These are phyloP conservation scores for Aechmea fasciata DNA, from an alignment of 176 grass and related monocot genomes.

Conservation along the genomic window DNA sequence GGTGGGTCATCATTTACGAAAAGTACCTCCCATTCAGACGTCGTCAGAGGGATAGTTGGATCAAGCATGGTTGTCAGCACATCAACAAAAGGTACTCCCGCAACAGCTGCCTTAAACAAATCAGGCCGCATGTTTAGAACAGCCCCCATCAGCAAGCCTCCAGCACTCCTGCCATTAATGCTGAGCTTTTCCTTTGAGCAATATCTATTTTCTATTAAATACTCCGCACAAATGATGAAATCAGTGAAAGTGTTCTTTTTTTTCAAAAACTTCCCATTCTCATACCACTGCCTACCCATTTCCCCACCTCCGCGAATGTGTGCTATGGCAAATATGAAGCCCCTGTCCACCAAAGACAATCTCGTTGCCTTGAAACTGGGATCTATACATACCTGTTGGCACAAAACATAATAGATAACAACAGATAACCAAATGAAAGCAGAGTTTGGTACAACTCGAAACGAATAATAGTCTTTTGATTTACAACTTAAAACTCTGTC, in stretches of 20 bases:
- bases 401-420: conserved; percentile 2
- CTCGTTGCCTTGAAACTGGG: conserved; percentile 52
- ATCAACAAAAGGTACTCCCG: conserved; percentile 87
- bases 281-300: conserved; percentile 94
- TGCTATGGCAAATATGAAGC: conserved; percentile 73
- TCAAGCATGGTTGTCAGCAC: conserved; percentile 91
- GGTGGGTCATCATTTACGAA: too few species aligned
- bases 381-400: conserved; percentile 56
- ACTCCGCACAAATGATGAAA: conserved; percentile 77
- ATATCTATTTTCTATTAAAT: conserved; percentile 72
- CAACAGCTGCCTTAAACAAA: conserved; percentile 65
- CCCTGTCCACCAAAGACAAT: conserved; percentile 74
- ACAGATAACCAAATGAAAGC: neutral
- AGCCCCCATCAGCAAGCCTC: conserved; percentile 63
- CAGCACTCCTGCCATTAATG: conserved; percentile 83
- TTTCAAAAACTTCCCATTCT: conserved; percentile 70
- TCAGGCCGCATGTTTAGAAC: conserved; percentile 92
- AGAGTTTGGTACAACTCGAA: neutral
- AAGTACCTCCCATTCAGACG: conserved; percentile 87
- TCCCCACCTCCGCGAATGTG: conserved; percentile 88
- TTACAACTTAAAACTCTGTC: too few species aligned
- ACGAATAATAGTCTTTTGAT: too few species aligned
- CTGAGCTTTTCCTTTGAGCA: conserved; percentile 69
- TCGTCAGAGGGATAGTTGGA: conserved; percentile 76
- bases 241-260: conserved; percentile 96